Base-by-base conservation (phyloP, 768 basidiomycete genomes). In the Suillus occidentalis region DNA sequence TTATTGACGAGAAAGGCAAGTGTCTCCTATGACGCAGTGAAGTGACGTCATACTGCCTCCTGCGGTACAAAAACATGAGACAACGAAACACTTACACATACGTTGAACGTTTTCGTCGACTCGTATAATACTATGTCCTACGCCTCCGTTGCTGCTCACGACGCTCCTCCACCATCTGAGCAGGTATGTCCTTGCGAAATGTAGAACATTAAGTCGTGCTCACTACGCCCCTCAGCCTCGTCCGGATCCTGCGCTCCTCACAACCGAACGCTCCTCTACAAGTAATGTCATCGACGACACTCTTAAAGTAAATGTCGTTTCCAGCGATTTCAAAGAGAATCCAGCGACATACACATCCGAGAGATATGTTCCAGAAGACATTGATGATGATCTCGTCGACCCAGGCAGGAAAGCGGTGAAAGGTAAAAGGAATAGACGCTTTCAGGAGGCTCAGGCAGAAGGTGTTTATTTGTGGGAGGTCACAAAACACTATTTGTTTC, bases 231-330 rank as follows among this genome's bases (percentile, higher is more conserved):
- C 53, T 16, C 78, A 89, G 82, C 89, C 91, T 14, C 84, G 83
- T 47, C 83, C 92, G 56, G 87, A 92, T 71, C 86, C 82, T 4
- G 83, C 80, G 39, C 80, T 93, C 25, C 79, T 89, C 65, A 88
- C 85, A 72, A 87, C 84, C 22, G 74, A 79, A 59, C 75, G 79
- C 25, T 75, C 80, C 37, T 70, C 78, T 58, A 72, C 81, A n/a
- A 65, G 73, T 39, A 75, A 70, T 60, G 69, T 80, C 61, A 77
- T 77, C 4, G 84, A 88, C 67, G 81, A 84, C 62, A 74, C 77
- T 0, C 72, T 79, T 60, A 92, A 91, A 77, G 75, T 89, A 39
- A 85, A 83, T 65, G 70, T 89, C 62, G 86, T 88, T 28, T 72
- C 82, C 0, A 76, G 81, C 5, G 81, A 83, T 63, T 86, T 81